These are phyloP conservation scores for Plenodomus biglobosus DNA, from an alignment of 2,329 filamentous ascomycete genomes.

Conservation along the genomic window DNA sequence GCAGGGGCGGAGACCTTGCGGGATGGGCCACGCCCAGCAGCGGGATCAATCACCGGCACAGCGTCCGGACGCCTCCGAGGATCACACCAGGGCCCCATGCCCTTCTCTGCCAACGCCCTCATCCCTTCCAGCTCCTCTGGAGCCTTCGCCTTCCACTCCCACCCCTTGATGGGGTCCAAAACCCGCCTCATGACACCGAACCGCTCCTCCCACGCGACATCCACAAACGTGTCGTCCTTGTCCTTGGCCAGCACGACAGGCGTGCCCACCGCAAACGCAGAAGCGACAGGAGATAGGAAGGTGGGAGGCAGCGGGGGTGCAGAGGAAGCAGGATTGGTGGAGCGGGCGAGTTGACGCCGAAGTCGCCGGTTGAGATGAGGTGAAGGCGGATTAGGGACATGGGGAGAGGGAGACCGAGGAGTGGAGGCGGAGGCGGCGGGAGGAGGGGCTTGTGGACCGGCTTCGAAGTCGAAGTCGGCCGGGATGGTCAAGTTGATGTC, in stretches of 20 bases:
- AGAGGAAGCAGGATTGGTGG: background rate
- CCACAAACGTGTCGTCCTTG: background rate
- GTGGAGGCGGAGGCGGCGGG: background rate
- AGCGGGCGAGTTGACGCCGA: background rate
- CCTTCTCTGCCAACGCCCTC: background rate
- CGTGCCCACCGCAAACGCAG: background rate
- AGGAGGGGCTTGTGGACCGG: background rate
- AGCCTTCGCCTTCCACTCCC: background rate
- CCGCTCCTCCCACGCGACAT: background rate
- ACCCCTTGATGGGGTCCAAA: background rate
- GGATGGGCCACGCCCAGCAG: background rate
- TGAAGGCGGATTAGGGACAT: background rate
- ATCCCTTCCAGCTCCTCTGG: background rate
- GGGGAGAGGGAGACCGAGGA: background rate
- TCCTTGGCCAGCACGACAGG: background rate
- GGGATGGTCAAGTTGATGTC: background rate
- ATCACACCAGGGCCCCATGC: background rate
- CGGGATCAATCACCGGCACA: background rate
- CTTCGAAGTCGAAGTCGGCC: background rate
- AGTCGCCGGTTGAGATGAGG: background rate
- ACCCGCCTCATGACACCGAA: background rate
- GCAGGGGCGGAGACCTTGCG: too few relatives aligned
- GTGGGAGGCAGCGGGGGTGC: background rate
- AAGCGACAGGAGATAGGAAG: background rate
- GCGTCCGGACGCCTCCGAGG: background rate